Conservation (phyloP, 768 basidiomycete genomes). For the Suillus variegatus region DNA sequence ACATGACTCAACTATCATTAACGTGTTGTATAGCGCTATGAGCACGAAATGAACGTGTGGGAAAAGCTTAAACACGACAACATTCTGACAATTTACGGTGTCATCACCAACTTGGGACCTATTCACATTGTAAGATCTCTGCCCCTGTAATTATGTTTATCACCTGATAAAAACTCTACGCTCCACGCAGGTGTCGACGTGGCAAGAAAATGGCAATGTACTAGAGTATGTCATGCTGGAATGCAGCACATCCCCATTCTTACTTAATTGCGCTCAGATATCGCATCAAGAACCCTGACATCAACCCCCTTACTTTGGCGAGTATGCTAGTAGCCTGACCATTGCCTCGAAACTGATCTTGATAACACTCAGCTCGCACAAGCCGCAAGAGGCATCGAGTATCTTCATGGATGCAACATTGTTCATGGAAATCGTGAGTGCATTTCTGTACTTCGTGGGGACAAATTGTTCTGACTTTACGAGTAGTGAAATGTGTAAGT, state of each 20-base stretch:
- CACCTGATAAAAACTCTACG: not conserved
- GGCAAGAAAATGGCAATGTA: slow-evolving; percentile 61
- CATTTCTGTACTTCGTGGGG: not conserved
- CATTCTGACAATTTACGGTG: slow-evolving; percentile 49
- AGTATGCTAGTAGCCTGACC: slow-evolving; percentile 11
- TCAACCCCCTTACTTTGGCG: slow-evolving; percentile 47
- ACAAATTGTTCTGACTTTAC: slow-evolving; percentile 8
- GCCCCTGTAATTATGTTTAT: not conserved
- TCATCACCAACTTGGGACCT: slow-evolving; percentile 54
- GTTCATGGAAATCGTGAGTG: slow-evolving; percentile 63
- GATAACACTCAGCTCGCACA: slow-evolving; percentile 43
- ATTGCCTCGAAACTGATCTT: not conserved
- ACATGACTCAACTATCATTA: not conserved
- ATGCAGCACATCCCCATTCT: not conserved
- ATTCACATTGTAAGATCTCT: slow-evolving; percentile 45
- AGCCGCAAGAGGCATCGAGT: slow-evolving; percentile 57
- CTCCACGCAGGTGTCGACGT: slow-evolving; percentile 53
- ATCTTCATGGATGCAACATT: slow-evolving; percentile 52
- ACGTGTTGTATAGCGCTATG: slow-evolving; percentile 44
- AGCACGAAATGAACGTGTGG: slow-evolving; percentile 59
- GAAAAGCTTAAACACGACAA: slow-evolving; percentile 51
- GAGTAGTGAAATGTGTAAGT: slow-evolving; percentile 62
- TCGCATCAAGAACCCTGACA: slow-evolving; percentile 34
- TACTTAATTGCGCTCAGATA: slow-evolving; percentile 36
- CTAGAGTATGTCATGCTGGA: slow-evolving; percentile 40